Evolutionary conservation across 1,139 yeast species (phyloP), one percentile per base, ranked within the genome.

Genomic region (Scheffersomyces quercinus): DNA sequence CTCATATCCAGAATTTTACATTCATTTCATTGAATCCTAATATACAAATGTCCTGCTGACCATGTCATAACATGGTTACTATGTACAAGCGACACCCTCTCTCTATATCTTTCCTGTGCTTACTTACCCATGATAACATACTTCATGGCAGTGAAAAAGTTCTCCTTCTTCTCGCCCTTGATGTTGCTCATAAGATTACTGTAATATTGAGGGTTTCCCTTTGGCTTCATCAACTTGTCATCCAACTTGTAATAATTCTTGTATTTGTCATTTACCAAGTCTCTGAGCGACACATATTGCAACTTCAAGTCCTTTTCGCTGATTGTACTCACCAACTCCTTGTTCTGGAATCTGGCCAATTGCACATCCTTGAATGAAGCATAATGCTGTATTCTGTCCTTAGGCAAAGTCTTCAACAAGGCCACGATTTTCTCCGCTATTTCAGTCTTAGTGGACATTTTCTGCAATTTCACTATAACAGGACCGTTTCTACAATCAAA

Each of bases 121-220:
- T 73, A 84, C 62, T 78, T 84, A 40, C 93, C 91, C 54, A 82
- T 77, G 26, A 85, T 58, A 37, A 86, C 88, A 8, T 89, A 83
- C 64, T 83, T 81, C 58, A 84, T 58, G 31, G 91, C 91, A 39
- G 79, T 67, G 47, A 79, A 64, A 42, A 86, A 67, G 14, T 80
- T 77, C 64, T 88, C 96, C 62, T 80, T 83, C 57, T 75, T 75
- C 53, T 84, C 83, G n/a, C 95, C 93, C 46, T 76, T 73, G 40
- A 90, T 75, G 62, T 88, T 96, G 38, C 76, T 73, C 66, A 85
- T 57, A 43, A 90, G 73, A 56, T 95, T 76, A 35, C 73, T 76
- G 59, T 90, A 90, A 59, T 90, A 90, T 39, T 76, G 67, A 2
- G 96, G 91, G 61, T 89, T 88, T 2, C 97, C 96, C 58, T 84